Evolutionary conservation across 257 asterid species (phyloP), one percentile per base, ranked within the genome.

Genomic region (Rhazya stricta): DNA sequence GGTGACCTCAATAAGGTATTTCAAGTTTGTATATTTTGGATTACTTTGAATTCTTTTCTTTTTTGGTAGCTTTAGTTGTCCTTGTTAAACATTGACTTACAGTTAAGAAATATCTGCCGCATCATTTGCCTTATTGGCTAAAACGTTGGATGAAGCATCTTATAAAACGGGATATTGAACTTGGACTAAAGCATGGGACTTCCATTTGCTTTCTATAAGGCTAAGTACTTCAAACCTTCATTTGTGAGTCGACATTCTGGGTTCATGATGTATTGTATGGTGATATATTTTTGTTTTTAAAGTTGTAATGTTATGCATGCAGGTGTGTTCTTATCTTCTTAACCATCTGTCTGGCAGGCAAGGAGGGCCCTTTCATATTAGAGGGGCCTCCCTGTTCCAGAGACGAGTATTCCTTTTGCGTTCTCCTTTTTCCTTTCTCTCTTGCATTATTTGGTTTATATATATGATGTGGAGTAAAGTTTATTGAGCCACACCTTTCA

Each of bases 271-370:
- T 85, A 84, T 86, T 81, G 86, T 89, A 76, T 76, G 85, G 75
- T 83, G 81, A 83, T 80, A 82, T 82, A 83, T 84, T 63, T 79
- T 84, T 87, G 12, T 56, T 36, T 86, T 92, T 91, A 80, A 90
- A 92, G 85, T 90, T 86, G 88, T 83, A 85, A 91, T 89, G 96
- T 91, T 95, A 95, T 90, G 90, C 90, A 92, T 92, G 99, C 99
- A 95, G 99, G 99, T 92, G 91, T 89, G 89, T 88, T 84, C 92
- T 95, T 92, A 86, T 88, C 97, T 91, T 89, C 98, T 92, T 95
- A 92, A 95, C 90, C 95, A 89, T 95, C 93, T 91, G 81, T 89
- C 89, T 90, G 88, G 89, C 96, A 85, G 91, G 89, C 94, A 80
- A 87, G 96, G 96, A 88, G 88, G 96, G 89, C 86, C 95, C 98